Percentiles rank a stretch among this genome's conserved stretches.
Conservation (phyloP, 345 rosid species). For the Bruguiera gymnorhiza region DNA sequence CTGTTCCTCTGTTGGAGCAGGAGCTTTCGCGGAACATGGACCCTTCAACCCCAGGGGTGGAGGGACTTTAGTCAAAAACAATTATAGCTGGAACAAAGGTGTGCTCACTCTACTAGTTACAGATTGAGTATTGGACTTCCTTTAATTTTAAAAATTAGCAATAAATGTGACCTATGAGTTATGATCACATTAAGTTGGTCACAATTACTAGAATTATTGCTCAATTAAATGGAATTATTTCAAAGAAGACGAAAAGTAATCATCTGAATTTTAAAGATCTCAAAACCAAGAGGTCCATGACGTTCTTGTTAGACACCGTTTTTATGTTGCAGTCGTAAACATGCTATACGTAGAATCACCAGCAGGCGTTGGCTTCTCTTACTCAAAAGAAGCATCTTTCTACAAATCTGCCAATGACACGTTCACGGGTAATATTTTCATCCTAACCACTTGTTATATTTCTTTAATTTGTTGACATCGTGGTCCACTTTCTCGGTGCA, state of each 20-base stretch:
- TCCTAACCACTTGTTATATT: not conserved
- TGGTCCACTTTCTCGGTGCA: too few species aligned
- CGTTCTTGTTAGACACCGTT: not conserved
- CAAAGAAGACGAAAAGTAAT: too few species aligned
- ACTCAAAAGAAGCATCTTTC: conserved; percentile 4
- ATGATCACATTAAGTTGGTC: too few species aligned
- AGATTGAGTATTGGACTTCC: not conserved
- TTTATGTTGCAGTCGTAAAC: conserved; percentile 10
- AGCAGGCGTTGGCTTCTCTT: conserved; percentile 21
- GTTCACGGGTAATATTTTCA: conserved; percentile 4
- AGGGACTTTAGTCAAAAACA: not conserved
- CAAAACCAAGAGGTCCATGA: not conserved
- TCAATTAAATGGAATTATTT: too few species aligned
- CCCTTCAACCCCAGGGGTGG: conserved; percentile 6
- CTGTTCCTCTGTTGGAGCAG: conserved; percentile 15
- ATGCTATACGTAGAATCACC: conserved; percentile 18
- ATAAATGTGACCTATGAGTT: too few species aligned
- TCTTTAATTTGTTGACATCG: not conserved
- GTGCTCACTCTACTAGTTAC: not conserved
- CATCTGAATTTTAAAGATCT: too few species aligned
- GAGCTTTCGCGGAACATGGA: conserved; percentile 6
- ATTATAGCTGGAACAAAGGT: conserved; percentile 21
- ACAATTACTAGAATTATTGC: too few species aligned
- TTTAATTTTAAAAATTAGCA: too few species aligned
- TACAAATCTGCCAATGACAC: conserved; percentile 2